Evolutionary conservation across 2,329 filamentous ascomycete species (phyloP).

Genomic region (Pseudocercospora fijiensis): DNA sequence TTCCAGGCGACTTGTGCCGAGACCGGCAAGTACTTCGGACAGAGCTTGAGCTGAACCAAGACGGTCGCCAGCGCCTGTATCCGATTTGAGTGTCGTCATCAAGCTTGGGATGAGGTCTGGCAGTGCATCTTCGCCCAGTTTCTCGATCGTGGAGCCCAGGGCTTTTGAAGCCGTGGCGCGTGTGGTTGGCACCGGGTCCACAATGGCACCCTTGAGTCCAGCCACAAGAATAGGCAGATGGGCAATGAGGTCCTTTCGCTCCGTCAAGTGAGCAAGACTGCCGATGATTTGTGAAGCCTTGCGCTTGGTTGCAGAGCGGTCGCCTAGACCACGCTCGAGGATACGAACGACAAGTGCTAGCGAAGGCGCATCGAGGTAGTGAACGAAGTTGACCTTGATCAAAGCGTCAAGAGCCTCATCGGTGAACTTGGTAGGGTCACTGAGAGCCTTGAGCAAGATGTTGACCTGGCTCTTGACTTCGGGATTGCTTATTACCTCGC

Average conservation of each 20-base stretch:
- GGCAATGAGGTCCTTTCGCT: slow-evolving; percentile 86
- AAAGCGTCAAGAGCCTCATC: slow-evolving; percentile 90
- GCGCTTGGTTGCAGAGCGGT: slow-evolving; percentile 90
- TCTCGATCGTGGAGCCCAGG: slow-evolving; percentile 93
- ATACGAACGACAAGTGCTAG: slow-evolving; percentile 93
- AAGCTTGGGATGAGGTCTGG: slow-evolving; percentile 96
- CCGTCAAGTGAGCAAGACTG: slow-evolving; percentile 92
- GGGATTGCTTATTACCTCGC: slow-evolving; percentile 96
- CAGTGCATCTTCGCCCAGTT: slow-evolving; percentile 92
- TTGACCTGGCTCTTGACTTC: slow-evolving; percentile 92
- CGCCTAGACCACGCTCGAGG: slow-evolving; percentile 83
- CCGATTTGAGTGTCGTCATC: slow-evolving; percentile 96
- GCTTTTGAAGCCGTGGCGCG: slow-evolving; percentile 95
- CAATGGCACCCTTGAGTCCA: slow-evolving; percentile 81
- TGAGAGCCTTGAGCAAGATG: slow-evolving; percentile 91
- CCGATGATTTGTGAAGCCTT: slow-evolving; percentile 98
- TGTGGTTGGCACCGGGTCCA: slow-evolving; percentile 95
- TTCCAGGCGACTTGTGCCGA: slow-evolving; percentile 88
- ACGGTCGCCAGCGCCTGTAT: slow-evolving; percentile 92
- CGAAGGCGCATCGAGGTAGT: slow-evolving; percentile 97
- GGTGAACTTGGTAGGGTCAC: slow-evolving; percentile 95
- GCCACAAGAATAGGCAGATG: slow-evolving; percentile 91
- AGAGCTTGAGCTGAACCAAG: slow-evolving; percentile 95
- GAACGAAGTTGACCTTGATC: slow-evolving; percentile 97
- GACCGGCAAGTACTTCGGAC: slow-evolving; percentile 89